phyloP scores from a whole-genome alignment of 257 asterid species.

The Solanum infundibuliforme region DNA sequence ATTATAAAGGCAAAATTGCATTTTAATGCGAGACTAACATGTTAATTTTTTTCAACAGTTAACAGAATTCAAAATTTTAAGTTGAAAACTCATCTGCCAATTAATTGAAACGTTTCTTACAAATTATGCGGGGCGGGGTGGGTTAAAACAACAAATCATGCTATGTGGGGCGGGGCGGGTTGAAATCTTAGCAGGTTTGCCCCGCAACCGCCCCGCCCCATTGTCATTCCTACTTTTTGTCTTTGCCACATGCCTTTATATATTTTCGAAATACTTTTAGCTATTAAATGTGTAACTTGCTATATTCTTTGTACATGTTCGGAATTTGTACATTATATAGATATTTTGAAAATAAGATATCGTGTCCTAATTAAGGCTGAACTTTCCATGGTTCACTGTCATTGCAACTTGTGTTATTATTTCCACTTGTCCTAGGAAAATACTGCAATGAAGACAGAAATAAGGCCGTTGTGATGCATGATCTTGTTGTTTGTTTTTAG shows the following conservation, averaged over 20 bases:
- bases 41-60: neutral
- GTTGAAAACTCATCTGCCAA: neutral
- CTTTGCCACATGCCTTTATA: neutral
- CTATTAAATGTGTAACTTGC: neutral
- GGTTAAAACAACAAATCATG: neutral
- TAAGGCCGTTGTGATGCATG: neutral
- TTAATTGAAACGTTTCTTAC: neutral
- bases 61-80: neutral
- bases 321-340: neutral
- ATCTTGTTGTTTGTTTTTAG: neutral
- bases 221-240: neutral
- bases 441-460: neutral
- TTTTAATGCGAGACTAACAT: neutral
- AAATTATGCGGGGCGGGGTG: neutral
- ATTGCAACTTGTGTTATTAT: neutral
- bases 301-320: neutral
- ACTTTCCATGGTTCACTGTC: neutral
- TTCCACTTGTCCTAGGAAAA: neutral
- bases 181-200: neutral
- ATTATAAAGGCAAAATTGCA: neutral
- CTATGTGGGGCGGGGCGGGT: neutral
- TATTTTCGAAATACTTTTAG: neutral
- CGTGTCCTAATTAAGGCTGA: neutral
- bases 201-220: neutral
- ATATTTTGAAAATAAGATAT: neutral